Conservation (phyloP, 2,329 filamentous ascomycete species). For the Penicillium sp. region DNA sequence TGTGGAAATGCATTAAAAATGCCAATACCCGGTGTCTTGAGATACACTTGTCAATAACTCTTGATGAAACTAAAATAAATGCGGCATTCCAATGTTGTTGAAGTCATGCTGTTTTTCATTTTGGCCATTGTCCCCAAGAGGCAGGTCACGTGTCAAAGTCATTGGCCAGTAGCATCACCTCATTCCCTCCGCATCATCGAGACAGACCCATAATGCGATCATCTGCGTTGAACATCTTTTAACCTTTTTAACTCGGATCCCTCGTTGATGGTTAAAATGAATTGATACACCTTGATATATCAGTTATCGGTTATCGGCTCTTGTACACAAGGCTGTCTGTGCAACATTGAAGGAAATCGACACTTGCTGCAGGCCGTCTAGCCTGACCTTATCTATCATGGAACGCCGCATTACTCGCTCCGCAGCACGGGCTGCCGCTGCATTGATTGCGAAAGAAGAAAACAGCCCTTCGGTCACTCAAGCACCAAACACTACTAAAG, state of each 20-base stretch:
- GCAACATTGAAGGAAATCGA: not conserved
- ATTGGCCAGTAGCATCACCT: not conserved
- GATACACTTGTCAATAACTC: constrained; percentile 6
- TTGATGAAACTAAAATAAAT: constrained; percentile 6
- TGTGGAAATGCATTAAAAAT: constrained; percentile 13
- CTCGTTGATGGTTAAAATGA: not conserved
- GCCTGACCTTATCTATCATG: constrained; percentile 12
- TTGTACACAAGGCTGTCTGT: not conserved
- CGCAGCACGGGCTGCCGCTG: constrained; percentile 23
- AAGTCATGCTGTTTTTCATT: not conserved
- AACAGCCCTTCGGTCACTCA: constrained; percentile 2
- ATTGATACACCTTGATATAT: not conserved
- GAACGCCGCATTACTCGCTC: constrained; percentile 30
- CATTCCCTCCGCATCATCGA: not conserved
- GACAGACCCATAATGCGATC: not conserved
- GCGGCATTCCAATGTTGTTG: not conserved
- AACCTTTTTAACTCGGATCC: not conserved
- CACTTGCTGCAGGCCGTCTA: not conserved
- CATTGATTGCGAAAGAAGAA: constrained; percentile 10
- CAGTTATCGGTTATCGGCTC: not conserved
- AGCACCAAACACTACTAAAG: not conserved
- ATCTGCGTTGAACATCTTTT: not conserved
- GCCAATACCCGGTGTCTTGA: constrained; percentile 8
- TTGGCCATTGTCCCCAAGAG: not conserved
- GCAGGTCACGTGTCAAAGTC: not conserved